Base-by-base conservation (phyloP, 140 eudicot genomes). In the Erigeron philadelphicus region DNA sequence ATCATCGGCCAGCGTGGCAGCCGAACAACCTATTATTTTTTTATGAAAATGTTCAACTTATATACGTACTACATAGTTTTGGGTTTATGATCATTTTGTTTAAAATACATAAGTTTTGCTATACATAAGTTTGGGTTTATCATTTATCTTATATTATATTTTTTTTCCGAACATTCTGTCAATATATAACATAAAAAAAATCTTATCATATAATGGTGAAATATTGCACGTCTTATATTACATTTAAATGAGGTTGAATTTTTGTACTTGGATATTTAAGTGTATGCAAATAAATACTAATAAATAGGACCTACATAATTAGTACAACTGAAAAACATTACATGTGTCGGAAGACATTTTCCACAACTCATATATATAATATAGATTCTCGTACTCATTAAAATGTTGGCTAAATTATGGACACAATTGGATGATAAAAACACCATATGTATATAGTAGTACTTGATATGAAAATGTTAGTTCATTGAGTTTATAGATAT, bases 1-100 rank as follows among this genome's bases (percentile, higher is more conserved):
- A 46, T 77, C 73, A 77, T 65, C 70, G 54, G 81, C 81, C 81
- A 72, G 73, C 81, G 64, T 77, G 69, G 77, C 81, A 55, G 40
- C 75, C 59, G 53, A 76, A 62, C 66, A 58, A 62, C 59, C 65
- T 13, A 40, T 55, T 45, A 35, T 64, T 47, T 61, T 25, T 72
- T 9, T 21, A 21, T 21, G 25, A 21, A 21, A 21, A 21, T 21
- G 1, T 0, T 21, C 1, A 21, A 21, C 25, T 21, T 0, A 21
- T 21, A 21, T 21, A 21, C 25, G 25, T 21, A 21, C 25, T 21
- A 21, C 25, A 21, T 21, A 21, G 25, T 21, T 21, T 21, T 21
- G 25, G 25, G 25, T 21, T 21, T 21, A 21, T 21, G 25, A 21
- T 0, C n/a, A n/a, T n/a, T n/a, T n/a, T n/a, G n/a, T n/a, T n/a